Evolutionary conservation across 768 basidiomycete species (phyloP).

Genomic region (Tephrocybe sp.): DNA sequence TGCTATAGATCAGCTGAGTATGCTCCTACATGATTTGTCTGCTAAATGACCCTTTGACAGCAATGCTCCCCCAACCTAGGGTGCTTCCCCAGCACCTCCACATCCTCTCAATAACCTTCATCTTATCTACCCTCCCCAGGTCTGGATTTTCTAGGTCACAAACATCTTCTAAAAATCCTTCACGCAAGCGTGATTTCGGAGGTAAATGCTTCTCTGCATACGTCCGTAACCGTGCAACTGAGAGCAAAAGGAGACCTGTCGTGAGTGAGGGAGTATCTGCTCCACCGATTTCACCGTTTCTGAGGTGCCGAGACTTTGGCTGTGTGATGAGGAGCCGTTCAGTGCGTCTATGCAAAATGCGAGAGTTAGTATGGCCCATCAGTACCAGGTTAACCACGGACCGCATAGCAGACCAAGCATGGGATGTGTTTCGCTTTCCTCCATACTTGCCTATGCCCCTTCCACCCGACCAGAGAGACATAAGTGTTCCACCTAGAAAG

Average conservation of each 20-base stretch:
- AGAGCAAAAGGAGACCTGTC: constrained; percentile 71
- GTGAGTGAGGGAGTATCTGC: constrained; percentile 46
- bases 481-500: constrained; percentile 51
- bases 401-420: constrained; percentile 76
- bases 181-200: constrained; percentile 54
- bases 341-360: constrained; percentile 42
- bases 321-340: constrained; percentile 64
- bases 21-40: not conserved
- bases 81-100: constrained; percentile 81
- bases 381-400: constrained; percentile 19
- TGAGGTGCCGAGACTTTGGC: constrained; percentile 20
- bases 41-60: constrained; percentile 12
- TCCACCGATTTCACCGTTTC: constrained; percentile 1
- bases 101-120: constrained; percentile 79
- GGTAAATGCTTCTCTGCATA: constrained; percentile 63
- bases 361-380: not conserved
- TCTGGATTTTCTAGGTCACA: constrained; percentile 75
- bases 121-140: constrained; percentile 67
- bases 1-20: not conserved
- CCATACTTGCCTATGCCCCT: constrained; percentile 53
- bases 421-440: constrained; percentile 46
- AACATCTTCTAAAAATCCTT: constrained; percentile 85
- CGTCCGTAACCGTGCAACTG: constrained; percentile 60
- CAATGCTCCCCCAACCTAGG: constrained; percentile 56
- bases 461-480: constrained; percentile 47